Conservation (phyloP, 1,139 yeast genomes). For the Pichia sp. region DNA sequence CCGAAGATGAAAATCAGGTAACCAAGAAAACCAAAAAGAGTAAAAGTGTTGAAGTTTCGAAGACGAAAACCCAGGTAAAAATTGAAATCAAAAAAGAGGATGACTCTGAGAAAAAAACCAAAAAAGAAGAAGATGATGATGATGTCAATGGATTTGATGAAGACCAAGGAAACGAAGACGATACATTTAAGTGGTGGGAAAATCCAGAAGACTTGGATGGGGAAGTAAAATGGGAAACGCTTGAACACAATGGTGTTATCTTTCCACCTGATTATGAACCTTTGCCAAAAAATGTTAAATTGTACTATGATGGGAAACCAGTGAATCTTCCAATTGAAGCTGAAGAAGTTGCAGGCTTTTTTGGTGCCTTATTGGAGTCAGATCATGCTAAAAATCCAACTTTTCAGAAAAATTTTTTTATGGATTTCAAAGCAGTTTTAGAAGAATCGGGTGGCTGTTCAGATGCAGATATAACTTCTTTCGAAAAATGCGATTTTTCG, state of each 20-base stretch:
- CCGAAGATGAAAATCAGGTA: background rate
- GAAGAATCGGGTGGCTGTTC: constrained; percentile 60
- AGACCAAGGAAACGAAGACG: constrained; percentile 43
- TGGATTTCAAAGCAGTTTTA: constrained; percentile 65
- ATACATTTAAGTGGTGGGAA: constrained; percentile 82
- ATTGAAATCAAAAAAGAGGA: background rate
- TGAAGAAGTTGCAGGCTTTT: constrained; percentile 95
- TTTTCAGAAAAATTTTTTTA: constrained; percentile 80
- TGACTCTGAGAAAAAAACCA: background rate
- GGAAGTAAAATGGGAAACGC: constrained; percentile 74
- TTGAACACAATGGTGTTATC: constrained; percentile 84
- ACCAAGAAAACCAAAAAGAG: background rate
- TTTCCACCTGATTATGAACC: constrained; percentile 93
- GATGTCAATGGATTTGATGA: constrained; percentile 1
- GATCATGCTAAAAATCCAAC: constrained; percentile 86
- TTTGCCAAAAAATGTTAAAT: constrained; percentile 69
- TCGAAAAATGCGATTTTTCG: constrained; percentile 69
- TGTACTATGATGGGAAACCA: constrained; percentile 69
- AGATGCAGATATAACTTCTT: constrained; percentile 46
- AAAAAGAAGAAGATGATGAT: constrained; percentile 3
- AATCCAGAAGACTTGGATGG: constrained; percentile 64
- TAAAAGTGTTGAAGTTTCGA: background rate
- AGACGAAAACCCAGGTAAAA: background rate
- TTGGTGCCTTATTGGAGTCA: constrained; percentile 78
- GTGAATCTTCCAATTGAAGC: constrained; percentile 71